Evolutionary conservation across 2,329 filamentous ascomycete species (phyloP), one percentile per base, ranked within the genome.

Genomic region (Venturiaceae sp.): DNA sequence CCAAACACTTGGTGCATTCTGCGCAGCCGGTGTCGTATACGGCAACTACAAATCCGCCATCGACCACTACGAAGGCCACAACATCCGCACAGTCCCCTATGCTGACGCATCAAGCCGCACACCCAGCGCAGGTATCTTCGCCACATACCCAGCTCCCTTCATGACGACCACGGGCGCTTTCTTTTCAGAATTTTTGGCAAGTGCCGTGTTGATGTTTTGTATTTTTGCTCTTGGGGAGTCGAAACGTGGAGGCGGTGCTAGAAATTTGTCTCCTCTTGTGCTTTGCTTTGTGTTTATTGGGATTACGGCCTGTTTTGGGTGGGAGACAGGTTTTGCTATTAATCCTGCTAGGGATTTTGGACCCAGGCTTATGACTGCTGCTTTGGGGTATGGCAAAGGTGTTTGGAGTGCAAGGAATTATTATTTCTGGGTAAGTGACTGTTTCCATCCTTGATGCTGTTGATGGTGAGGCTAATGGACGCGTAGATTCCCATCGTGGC

Each of bases 1-100:
- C 60, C 66, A 50, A 61, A 64, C 19, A 63, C 66, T 34, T 61
- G 69, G 32, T 61, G 64, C 14, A 62, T 73, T 32, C 60, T 66
- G 19, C 61, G 68, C 41, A 52, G 63, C 41, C 64, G 69, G 16
- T 58, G 63, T 53, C 60, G 52, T 44, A 60, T 70, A 62, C 60
- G 66, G 2, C 63, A 66, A 8, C 55, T 71, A 52, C 58, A 64
- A 26, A 39, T 39, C 44, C 21, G 57, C 57, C 19, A 58, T 58
- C 28, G 57, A 53, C 13, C 3, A 19, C 0, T 58, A 28, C 21
- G 57, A 58, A n/a, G 57, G 57, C 28, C 21, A 44, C 11, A 46
- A 46, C 9, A 37, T 55, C 19, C 57, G 47, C 5, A 58, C 57
- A 2, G 57, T 54, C 3, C 46, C 57, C 23, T 30, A 23, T 8